These are phyloP conservation scores for Xerocomellus intermedius DNA, from an alignment of 768 basidiomycete species.

Conservation along the genomic window DNA sequence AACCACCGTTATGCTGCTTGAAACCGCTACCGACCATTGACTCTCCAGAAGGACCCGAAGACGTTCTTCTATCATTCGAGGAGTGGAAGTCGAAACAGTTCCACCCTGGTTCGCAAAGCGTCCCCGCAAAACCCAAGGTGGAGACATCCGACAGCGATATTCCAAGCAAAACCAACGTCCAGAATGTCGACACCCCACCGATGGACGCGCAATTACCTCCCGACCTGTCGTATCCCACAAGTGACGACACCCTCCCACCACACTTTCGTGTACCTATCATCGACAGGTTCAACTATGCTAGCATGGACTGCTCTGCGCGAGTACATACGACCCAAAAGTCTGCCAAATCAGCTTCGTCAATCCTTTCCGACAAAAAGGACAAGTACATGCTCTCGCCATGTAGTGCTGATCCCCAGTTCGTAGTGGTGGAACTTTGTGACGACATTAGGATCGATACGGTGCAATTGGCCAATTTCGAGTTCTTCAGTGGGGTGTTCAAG, in stretches of 20 bases:
- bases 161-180: neutral
- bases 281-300: conserved; percentile 95
- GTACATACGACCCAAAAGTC: conserved; percentile 80
- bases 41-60: conserved; percentile 49
- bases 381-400: conserved; percentile 98
- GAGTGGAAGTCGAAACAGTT: conserved; percentile 81
- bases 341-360: conserved; percentile 79
- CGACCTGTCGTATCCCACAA: conserved; percentile 9
- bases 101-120: conserved; percentile 35
- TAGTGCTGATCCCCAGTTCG: conserved; percentile 58
- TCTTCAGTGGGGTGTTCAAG: conserved; percentile 95
- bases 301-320: conserved; percentile 88
- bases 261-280: conserved; percentile 72
- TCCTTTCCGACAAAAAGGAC: conserved; percentile 88
- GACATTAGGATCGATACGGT: conserved; percentile 96
- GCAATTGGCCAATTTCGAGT: conserved; percentile 95
- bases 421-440: conserved; percentile 95
- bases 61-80: conserved; percentile 76
- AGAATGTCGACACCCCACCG: conserved; percentile 2
- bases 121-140: conserved; percentile 10
- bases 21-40: conserved; percentile 42
- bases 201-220: conserved; percentile 12
- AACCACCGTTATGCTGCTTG: conserved; percentile 67
- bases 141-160: conserved; percentile 6
- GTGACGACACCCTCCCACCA: conserved; percentile 41